A percentile compares a stretch with the other conserved stretches of the same genome.
Evolutionary conservation across 768 basidiomycete genomes (phyloP).

Genomic region (Tephrocybe sp.): DNA sequence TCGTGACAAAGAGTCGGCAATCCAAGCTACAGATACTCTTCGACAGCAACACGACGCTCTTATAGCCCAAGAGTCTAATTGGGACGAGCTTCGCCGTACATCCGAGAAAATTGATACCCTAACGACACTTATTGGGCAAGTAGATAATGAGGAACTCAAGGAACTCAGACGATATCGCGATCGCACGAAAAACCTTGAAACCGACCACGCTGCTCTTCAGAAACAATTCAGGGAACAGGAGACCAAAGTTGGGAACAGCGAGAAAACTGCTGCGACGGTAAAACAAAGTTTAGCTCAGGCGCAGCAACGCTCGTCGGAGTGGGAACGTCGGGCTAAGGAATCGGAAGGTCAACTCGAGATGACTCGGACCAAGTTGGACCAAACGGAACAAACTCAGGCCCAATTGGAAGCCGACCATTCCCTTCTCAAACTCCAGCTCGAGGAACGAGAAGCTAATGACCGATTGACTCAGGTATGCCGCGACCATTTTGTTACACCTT

Average conservation of each 20-base stretch:
- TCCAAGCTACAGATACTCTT: constrained; percentile 49
- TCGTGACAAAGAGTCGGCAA: constrained; percentile 64
- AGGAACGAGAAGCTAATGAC: constrained; percentile 73
- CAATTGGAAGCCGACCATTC: constrained; percentile 75
- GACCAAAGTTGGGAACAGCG: constrained; percentile 55
- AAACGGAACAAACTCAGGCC: constrained; percentile 59
- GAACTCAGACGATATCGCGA: constrained; percentile 71
- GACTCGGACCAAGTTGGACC: constrained; percentile 60
- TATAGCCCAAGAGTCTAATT: constrained; percentile 64
- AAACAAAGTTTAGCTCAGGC: constrained; percentile 68
- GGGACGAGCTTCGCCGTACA: constrained; percentile 73
- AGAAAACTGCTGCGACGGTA: constrained; percentile 54
- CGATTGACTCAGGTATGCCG: constrained; percentile 60
- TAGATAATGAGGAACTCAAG: constrained; percentile 70
- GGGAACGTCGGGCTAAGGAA: constrained; percentile 78
- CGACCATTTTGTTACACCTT: constrained; percentile 3
- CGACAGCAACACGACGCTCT: constrained; percentile 63
- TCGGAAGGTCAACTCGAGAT: constrained; percentile 63
- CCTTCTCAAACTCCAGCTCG: constrained; percentile 66
- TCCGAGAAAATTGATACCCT: constrained; percentile 75
- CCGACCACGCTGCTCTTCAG: constrained; percentile 64
- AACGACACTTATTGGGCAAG: constrained; percentile 56
- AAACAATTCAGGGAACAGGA: constrained; percentile 77
- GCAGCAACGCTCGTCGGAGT: constrained; percentile 77
- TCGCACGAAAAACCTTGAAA: constrained; percentile 60